Base-by-base conservation (phyloP, 139 green algal genomes). In the Choricystis sp. region DNA sequence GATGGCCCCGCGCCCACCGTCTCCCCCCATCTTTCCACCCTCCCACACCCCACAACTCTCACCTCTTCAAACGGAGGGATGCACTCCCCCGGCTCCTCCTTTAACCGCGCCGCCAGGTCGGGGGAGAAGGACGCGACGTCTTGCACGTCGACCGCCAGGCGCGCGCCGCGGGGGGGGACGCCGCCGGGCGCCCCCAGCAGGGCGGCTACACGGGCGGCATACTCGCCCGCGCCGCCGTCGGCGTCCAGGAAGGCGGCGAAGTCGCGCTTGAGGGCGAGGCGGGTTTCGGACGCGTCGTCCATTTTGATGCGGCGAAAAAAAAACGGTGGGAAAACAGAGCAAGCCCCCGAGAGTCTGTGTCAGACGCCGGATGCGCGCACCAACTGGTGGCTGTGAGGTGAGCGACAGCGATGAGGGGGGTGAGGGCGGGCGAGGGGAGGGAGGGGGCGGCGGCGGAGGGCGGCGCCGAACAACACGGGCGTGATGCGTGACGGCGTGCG, bases 61-160 rank as follows among this genome's bases (percentile, higher is more conserved):
- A 90, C 90, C 56, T 96, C 86, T 66, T 95, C 80, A 60, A 97
- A 92, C 1, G 86, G 72, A 22, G 75, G 80, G 31, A 98, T 57
- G 68, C 78, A 84, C 59, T 91, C 86, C 22, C 70, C 69, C 1
- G 92, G 92, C 25, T 77, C 66, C 30, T 74, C 59, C 24, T 97
- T 65, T 30, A 95, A 60, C 25, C 75, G 69, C 49, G 71, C 56
- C 61, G 87, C 78, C 63, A 96, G 80, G 3, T 76, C 63, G 26
- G 71, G 66, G 56, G 94, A 85, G 69, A 79, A 94, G 64, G 86
- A 74, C 22, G 79, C 74, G 26, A 97, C 66, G 69, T 96, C 81
- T 72, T 76, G 66, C 49, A 85, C 23, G 26, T 82, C 70, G 5
- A 80, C 72, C 25, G 72, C 67, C 49, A 80, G 31, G 2, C 78